Percentiles rank a stretch among this genome's conserved stretches.
Conservation (phyloP, 306 rosid species). For the Vigna unguiculata region DNA sequence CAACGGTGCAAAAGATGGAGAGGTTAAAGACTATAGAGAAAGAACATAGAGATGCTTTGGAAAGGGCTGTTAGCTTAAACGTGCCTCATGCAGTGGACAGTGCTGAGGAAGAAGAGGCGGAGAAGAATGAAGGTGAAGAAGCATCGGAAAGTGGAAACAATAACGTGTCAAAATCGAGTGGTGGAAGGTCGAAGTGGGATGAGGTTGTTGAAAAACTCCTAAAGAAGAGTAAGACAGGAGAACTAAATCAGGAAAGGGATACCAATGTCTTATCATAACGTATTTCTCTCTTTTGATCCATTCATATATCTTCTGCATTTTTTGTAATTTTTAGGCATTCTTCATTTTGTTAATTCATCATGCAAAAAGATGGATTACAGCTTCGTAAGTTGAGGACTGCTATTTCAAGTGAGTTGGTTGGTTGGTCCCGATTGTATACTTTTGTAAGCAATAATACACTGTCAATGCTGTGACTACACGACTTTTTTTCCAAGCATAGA, state of each 20-base stretch:
- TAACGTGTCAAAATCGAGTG: slow-evolving; percentile 44
- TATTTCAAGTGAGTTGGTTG: neutral
- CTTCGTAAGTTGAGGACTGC: neutral
- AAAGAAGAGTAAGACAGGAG: slow-evolving; percentile 51
- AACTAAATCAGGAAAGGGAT: slow-evolving; percentile 43
- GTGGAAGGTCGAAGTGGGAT: slow-evolving; percentile 70
- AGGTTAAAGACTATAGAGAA: slow-evolving; percentile 71
- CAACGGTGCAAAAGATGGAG: slow-evolving; percentile 61
- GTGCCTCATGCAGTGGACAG: slow-evolving; percentile 70
- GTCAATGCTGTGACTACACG: too few relatives aligned
- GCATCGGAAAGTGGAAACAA: slow-evolving; percentile 40
- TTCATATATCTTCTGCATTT: neutral
- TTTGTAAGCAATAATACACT: too few relatives aligned
- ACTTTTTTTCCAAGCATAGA: too few relatives aligned
- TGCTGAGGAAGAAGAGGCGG: slow-evolving; percentile 46
- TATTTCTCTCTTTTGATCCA: neutral
- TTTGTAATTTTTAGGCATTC: neutral
- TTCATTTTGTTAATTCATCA: slow-evolving; percentile 16
- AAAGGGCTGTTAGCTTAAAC: slow-evolving; percentile 82
- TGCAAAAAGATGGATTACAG: slow-evolving; percentile 34
- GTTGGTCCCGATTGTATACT: too few relatives aligned
- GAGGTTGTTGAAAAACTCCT: slow-evolving; percentile 71
- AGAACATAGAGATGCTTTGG: slow-evolving; percentile 83
- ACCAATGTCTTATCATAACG: slow-evolving; percentile 44
- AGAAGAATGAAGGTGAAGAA: slow-evolving; percentile 43